A percentile compares a stretch with the other conserved stretches of the same genome.
Conservation (phyloP, 2,329 filamentous ascomycete species). For the Fusarium fujikuroi region DNA sequence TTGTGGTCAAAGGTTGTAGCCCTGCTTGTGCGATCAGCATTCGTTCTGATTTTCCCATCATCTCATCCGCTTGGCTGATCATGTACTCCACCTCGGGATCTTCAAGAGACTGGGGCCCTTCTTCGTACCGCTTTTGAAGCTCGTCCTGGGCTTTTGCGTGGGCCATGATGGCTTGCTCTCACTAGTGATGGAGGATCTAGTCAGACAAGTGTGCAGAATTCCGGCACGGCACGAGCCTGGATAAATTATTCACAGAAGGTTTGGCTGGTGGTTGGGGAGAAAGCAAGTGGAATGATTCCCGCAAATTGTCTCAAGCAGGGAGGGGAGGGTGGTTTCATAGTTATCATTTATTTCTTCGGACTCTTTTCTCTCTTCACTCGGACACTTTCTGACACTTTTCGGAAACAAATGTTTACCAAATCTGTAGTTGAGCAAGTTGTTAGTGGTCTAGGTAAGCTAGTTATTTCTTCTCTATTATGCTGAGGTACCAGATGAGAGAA, state of each 20-base stretch:
- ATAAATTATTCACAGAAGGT: no score
- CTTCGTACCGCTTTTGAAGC: background rate
- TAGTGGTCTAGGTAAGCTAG: background rate
- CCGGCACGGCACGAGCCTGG: no score
- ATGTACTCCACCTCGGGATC: fast-evolving
- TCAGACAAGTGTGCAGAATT: no score
- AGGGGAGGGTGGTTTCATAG: background rate
- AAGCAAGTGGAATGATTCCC: no score
- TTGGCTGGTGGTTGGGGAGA: no score
- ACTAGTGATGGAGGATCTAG: fast-evolving
- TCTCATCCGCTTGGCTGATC: fast-evolving
- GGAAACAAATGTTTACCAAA: fast-evolving
- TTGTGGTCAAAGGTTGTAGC: fast-evolving
- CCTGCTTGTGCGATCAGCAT: background rate
- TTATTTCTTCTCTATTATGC: background rate
- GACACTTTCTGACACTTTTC: background rate
- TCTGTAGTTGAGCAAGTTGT: background rate
- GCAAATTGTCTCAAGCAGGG: background rate
- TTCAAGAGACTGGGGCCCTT: background rate
- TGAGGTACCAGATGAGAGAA: background rate
- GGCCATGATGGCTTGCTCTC: background rate
- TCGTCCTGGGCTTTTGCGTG: fast-evolving
- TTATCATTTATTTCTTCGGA: background rate
- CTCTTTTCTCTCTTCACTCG: background rate
- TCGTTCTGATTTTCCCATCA: background rate